phyloP scores from a whole-genome alignment of 257 asterid genomes.

The Voacanga thouarsii region DNA sequence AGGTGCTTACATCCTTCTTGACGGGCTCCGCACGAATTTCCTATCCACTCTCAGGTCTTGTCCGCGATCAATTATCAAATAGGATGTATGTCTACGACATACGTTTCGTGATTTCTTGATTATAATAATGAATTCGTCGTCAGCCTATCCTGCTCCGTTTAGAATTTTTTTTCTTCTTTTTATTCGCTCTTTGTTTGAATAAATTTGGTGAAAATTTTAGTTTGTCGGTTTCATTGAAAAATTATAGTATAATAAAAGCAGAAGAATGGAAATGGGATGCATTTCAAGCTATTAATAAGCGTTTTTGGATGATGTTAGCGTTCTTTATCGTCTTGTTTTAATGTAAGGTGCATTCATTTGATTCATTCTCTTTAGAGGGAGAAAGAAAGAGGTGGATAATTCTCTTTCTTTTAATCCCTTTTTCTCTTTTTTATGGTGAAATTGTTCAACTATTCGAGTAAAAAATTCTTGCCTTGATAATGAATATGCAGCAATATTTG shows the following conservation, averaged over 20 bases:
- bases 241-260: neutral
- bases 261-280: neutral
- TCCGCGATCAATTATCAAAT: neutral
- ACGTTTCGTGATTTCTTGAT: neutral
- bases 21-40: slow-evolving; percentile 33
- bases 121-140: neutral
- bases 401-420: too few species aligned
- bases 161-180: neutral
- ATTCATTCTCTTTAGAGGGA: neutral
- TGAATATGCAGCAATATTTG: neutral
- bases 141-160: neutral
- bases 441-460: neutral
- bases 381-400: too few species aligned
- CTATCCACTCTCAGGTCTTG: slow-evolving; percentile 43
- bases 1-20: slow-evolving; percentile 54
- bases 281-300: neutral
- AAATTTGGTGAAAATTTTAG: neutral
- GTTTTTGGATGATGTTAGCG: too few species aligned
- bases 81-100: neutral
- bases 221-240: neutral
- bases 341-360: neutral
- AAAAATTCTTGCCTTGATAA: neutral
- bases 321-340: neutral
- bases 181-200: neutral
- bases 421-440: neutral